Percentiles rank a stretch among this genome's conserved stretches.
Evolutionary conservation across 345 rosid genomes (phyloP).

Genomic region (Cardamine resedifolia): DNA sequence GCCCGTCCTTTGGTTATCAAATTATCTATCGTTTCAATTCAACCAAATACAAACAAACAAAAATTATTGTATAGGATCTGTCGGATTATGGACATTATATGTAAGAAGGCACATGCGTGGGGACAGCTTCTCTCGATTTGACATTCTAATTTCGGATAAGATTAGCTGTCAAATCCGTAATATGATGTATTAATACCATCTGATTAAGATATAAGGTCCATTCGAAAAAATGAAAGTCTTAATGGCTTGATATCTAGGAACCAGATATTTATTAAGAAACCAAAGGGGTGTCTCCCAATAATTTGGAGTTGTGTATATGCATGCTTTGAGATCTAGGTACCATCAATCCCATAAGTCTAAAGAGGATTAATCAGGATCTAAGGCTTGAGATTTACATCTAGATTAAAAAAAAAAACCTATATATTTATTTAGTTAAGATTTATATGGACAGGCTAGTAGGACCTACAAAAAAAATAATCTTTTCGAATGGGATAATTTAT

Average conservation of each 20-base stretch:
- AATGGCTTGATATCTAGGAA: background rate
- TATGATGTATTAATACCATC: background rate
- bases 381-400: too few relatives aligned
- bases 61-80: background rate
- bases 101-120: slow-evolving; percentile 26
- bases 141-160: slow-evolving; percentile 15
- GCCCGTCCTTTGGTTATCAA: background rate
- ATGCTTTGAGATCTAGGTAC: too few relatives aligned
- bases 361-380: too few relatives aligned
- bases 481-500: background rate
- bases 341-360: too few relatives aligned
- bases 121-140: slow-evolving; percentile 19
- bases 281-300: too few relatives aligned
- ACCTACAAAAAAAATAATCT: background rate
- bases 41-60: slow-evolving; percentile 16
- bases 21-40: background rate
- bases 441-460: background rate
- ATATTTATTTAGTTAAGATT: background rate
- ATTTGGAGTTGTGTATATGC: too few relatives aligned
- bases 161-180: background rate
- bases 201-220: slow-evolving; percentile 11
- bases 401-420: too few relatives aligned
- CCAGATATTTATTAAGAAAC: too few relatives aligned
- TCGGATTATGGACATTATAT: background rate
- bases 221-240: slow-evolving; percentile 7